Evolutionary conservation across 495 filamentous ascomycete genomes (phyloP), one percentile per base, ranked within the genome.

Genomic region (Tetracladium marchalianum): DNA sequence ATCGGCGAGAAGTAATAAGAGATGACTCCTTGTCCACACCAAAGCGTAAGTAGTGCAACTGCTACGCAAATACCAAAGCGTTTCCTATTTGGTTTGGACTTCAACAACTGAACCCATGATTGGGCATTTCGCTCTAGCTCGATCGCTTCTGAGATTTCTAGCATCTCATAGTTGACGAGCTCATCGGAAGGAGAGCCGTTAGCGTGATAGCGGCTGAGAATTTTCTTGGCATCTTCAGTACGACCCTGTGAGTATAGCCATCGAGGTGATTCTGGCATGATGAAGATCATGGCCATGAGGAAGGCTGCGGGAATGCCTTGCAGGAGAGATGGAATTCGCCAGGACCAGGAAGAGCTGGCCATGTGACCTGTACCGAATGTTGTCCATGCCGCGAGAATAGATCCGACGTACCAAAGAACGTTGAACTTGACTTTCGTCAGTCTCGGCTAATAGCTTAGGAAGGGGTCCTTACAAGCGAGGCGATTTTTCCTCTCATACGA

Each of bases 1-100:
- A 77, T 67, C 1, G 63, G 62, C 10, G 69, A 66, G 53, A 78
- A 68, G 49, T 75, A 78, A 54, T 77, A 77, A 10, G 69, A 73
- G 13, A 74, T 66, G 35, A 75, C 63, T 27, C 60, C 65, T 15
- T 82, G 81, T 12, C 80, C 80, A 46, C 70, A 69, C 58, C 77
- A 78, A 47, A 77, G 75, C 16, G 54, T 49, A 43, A 69, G 19
- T 5, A 40, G 12, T 17, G 35, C 17, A 38, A 17, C 11, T 3
- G 35, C 6, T 5, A 46, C 13, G 19, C 12, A 15, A 16, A 39
- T 12, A 2, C 13, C 9, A 5, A 15, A 33, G 12, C 57, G 4
- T 50, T 43, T 15, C 31, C 41, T 33, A 55, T 51, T 40, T 36
- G 35, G 52, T 34, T 45, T 34, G 22, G 32, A 32, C 13, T 32